These are phyloP conservation scores for Hypoxylon sp. DNA, from an alignment of 2,329 filamentous ascomycete genomes.

Conservation along the genomic window DNA sequence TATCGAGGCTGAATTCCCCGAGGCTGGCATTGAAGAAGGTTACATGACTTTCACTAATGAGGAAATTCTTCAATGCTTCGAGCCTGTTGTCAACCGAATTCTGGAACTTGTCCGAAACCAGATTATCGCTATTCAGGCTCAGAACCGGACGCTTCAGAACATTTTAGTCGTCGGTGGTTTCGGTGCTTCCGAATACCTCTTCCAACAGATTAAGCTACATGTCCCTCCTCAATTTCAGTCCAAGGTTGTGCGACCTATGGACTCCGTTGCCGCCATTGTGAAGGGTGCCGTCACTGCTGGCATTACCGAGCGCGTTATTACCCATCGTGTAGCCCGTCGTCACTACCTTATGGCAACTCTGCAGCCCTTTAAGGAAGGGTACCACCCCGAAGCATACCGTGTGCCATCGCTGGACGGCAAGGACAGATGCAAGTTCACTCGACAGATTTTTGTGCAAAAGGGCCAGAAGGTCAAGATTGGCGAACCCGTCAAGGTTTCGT, in stretches of 20 bases:
- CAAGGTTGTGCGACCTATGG: constrained; percentile 98
- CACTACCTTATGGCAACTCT: constrained; percentile 99
- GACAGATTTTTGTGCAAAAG: constrained; percentile 98
- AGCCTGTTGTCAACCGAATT: constrained; percentile 97
- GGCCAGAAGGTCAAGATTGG: constrained; percentile 99
- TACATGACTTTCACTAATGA: constrained; percentile 99
- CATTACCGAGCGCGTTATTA: constrained; percentile 97
- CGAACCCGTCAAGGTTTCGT: constrained; percentile 98
- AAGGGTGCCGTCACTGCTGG: constrained; percentile 98
- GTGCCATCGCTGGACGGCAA: constrained; percentile 97
- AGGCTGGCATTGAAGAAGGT: constrained; percentile 97
- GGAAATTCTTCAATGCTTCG: constrained; percentile 98
- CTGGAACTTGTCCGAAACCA: constrained; percentile 96
- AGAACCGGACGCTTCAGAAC: constrained; percentile 94
- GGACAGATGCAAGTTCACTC: constrained; percentile 97
- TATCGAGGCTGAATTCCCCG: constrained; percentile 97
- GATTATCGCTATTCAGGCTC: constrained; percentile 98
- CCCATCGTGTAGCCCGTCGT: constrained; percentile 94
- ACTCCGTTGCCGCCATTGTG: constrained; percentile 97
- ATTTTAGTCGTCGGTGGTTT: constrained; percentile 98
- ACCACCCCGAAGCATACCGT: constrained; percentile 97
- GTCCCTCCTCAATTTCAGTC: constrained; percentile 98
- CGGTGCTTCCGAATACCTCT: constrained; percentile 97
- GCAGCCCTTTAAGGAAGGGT: constrained; percentile 98
- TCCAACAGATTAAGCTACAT: constrained; percentile 99